phyloP scores from a whole-genome alignment of 768 basidiomycete genomes.

The Mrakia blollopis region DNA sequence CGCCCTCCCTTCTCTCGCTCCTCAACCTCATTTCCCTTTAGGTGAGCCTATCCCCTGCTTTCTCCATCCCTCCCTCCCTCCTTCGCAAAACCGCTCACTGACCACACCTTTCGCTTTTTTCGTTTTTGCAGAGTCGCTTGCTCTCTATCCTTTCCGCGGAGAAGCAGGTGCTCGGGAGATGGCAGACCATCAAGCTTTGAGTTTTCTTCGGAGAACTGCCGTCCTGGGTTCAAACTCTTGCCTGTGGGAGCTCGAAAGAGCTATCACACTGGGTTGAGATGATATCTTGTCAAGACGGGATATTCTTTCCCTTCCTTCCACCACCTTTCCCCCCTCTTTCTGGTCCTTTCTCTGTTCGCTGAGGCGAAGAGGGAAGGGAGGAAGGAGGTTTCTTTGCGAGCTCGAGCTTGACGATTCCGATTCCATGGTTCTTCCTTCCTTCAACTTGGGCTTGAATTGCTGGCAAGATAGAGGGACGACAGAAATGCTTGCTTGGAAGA shows the following conservation, averaged over 20 bases:
- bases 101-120: neutral
- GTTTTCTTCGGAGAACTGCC: slow-evolving; percentile 19
- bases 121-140: slow-evolving; percentile 28
- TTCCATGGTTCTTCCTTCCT: no score
- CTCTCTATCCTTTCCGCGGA: slow-evolving; percentile 33
- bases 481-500: no score
- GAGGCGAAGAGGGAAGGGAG: no score
- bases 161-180: slow-evolving; percentile 30
- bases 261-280: slow-evolving; percentile 20
- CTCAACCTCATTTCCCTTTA: slow-evolving; percentile 28
- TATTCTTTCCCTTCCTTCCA: neutral
- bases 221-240: slow-evolving; percentile 30
- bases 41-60: neutral
- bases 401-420: no score
- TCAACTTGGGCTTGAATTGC: no score
- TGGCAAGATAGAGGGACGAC: no score
- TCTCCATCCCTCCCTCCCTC: neutral
- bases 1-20: neutral
- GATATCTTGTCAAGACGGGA: slow-evolving; percentile 32
- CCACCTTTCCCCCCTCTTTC: no score
- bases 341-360: no score
- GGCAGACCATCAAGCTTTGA: slow-evolving; percentile 16
- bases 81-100: neutral
- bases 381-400: no score
- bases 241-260: neutral